Evolutionary conservation across 257 asterid species (phyloP), one percentile per base, ranked within the genome.

Genomic region (Solanum bulbocastanum): DNA sequence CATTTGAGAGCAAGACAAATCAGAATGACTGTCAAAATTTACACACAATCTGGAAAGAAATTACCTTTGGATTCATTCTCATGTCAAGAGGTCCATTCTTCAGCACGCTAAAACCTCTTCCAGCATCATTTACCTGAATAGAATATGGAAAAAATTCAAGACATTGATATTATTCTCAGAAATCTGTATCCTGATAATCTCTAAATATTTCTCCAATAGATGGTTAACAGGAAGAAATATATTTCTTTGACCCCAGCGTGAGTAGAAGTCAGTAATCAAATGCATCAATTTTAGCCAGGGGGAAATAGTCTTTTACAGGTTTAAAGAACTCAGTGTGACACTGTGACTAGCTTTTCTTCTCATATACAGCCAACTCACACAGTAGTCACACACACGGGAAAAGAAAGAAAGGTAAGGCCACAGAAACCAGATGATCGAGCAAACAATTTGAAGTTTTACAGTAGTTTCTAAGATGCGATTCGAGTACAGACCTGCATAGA

Each of bases 51-150:
- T 16, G 25, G 71, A 16, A 62, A 56, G 66, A 13, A 46, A 87
- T 90, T 93, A 97, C 99, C 98, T 95, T 93, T 88, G 99, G 98
- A 92, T 93, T 91, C 99, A 97, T 97, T 90, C 99, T 94, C 99
- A 97, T 97, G 88, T 97, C 98, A 88, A 97, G 96, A 78, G 99
- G 99, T 42, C 99, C 99, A 90, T 96, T 92, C 87, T 91, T 89
- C 69, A 97, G 98, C 86, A 96, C 96, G 87, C 99, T 94, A 88
- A 97, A 97, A 84, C 99, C 99, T 89, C 99, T 93, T 83, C 92
- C 95, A 74, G 98, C 93, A 92, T 92, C 92, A 91, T 96, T 94
- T 81, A 97, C 98, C 99, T 97, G 95, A 49, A 87, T 23, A 71
- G 40, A 36, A 49, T 49, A 49, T 49, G 14, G 69, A 32, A 25